phyloP scores from a whole-genome alignment of 73 alveolate species.

The Paramecium pentaurelia region DNA sequence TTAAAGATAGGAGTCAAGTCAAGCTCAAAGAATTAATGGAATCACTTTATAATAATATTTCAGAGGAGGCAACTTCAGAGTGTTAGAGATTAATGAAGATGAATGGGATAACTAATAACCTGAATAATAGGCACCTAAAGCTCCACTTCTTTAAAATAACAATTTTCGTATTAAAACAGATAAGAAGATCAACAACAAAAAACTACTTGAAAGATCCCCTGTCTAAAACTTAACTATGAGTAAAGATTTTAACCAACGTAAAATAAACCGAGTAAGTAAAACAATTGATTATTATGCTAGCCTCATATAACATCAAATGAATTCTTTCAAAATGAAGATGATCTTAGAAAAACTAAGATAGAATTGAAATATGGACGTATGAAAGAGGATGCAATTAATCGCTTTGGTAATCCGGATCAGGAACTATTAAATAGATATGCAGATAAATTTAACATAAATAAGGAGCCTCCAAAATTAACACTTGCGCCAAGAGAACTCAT shows the following conservation, averaged over 20 bases:
- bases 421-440: background rate
- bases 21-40: background rate
- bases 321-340: background rate
- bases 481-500: background rate
- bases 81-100: background rate
- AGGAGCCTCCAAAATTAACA: background rate
- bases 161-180: background rate
- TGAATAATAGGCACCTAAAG: background rate
- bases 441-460: background rate
- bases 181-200: background rate
- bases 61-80: background rate
- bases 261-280: background rate
- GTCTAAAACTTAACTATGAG: background rate
- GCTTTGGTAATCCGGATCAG: background rate
- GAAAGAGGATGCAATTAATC: background rate
- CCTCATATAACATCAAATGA: slow-evolving; percentile 5
- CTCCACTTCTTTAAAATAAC: background rate
- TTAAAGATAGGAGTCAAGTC: slow-evolving; percentile 1
- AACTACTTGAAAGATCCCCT: background rate
- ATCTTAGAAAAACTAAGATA: background rate
- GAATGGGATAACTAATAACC: background rate
- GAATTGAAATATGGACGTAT: background rate
- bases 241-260: background rate
- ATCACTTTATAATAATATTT: slow-evolving; percentile 21
- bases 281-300: background rate